Evolutionary conservation across 768 basidiomycete species (phyloP).

Genomic region (Lentinula edodes): DNA sequence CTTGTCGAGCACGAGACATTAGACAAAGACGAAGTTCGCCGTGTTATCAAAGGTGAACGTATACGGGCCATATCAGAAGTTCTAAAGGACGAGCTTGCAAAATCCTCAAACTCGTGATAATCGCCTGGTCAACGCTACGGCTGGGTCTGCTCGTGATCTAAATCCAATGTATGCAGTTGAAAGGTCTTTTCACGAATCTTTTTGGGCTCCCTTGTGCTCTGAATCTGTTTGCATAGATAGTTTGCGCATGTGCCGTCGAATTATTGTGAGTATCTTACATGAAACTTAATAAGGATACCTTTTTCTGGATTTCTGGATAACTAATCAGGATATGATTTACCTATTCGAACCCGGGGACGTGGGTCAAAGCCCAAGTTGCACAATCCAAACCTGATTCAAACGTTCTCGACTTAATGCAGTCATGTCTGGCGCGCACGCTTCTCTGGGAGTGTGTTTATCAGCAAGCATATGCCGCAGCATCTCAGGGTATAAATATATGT

Average conservation of each 20-base stretch:
- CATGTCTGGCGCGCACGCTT: not conserved
- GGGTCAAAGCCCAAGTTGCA: not conserved
- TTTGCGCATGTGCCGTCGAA: not conserved
- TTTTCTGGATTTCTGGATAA: not conserved
- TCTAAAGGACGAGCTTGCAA: conserved; percentile 49
- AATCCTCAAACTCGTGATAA: conserved; percentile 15
- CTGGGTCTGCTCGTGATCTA: conserved; percentile 2
- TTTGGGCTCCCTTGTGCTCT: not conserved
- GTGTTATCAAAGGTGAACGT: conserved; percentile 78
- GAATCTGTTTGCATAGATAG: not conserved
- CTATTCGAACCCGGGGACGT: not conserved
- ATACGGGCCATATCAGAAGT: conserved; percentile 69
- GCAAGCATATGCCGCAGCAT: not conserved
- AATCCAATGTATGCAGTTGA: conserved; percentile 2
- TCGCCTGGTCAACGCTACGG: not conserved
- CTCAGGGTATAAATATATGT: not conserved
- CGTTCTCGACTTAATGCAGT: not conserved
- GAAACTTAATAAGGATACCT: not conserved
- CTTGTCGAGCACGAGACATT: conserved; percentile 95
- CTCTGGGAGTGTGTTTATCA: not conserved
- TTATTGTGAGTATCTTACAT: not conserved
- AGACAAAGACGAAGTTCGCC: conserved; percentile 77
- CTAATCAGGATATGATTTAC: not conserved
- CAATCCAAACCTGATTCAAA: not conserved
- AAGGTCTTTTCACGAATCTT: not conserved